These are phyloP conservation scores for Brettanomyces anomalus DNA, from an alignment of 805 yeast genomes.

Conservation along the genomic window DNA sequence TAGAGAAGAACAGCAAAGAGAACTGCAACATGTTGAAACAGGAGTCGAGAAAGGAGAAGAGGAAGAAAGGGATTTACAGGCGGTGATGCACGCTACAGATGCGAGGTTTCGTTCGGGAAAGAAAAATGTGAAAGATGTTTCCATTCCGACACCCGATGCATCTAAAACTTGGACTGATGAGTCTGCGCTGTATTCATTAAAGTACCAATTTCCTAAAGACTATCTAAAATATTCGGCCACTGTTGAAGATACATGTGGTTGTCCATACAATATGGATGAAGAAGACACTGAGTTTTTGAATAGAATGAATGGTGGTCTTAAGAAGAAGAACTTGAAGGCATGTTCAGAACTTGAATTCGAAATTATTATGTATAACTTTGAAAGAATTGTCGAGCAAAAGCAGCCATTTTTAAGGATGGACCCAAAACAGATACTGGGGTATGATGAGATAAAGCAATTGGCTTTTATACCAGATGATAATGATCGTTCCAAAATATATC, in stretches of 20 bases:
- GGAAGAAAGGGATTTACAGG: conserved; percentile 91
- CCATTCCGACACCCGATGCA: conserved; percentile 97
- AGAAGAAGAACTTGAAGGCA: conserved; percentile 18
- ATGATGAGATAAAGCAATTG: conserved; percentile 55
- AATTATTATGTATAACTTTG: conserved; percentile 62
- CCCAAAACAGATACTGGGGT: conserved; percentile 64
- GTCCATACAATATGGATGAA: conserved; percentile 86
- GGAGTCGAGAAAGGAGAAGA: conserved; percentile 98
- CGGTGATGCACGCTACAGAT: conserved; percentile 75
- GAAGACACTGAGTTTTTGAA: conserved; percentile 62
- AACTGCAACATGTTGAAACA: conserved; percentile 82
- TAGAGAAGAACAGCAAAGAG: conserved; percentile 73
- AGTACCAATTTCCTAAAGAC: conserved; percentile 64
- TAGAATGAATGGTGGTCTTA: conserved; percentile 28
- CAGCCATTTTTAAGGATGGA: conserved; percentile 88
- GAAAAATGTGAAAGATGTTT: conserved; percentile 41
- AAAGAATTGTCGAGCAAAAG: conserved; percentile 61
- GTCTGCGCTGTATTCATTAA: conserved; percentile 49
- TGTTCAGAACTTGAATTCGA: conserved; percentile 86
- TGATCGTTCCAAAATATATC: conserved; percentile 50
- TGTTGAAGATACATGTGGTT: conserved; percentile 89
- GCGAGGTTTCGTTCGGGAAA: conserved; percentile 49
- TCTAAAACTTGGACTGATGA: conserved; percentile 77
- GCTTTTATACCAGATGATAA: conserved; percentile 35
- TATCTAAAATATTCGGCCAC: conserved; percentile 89